Conservation (phyloP, 1,139 yeast species). For the Scheffersomyces illinoinensis region DNA sequence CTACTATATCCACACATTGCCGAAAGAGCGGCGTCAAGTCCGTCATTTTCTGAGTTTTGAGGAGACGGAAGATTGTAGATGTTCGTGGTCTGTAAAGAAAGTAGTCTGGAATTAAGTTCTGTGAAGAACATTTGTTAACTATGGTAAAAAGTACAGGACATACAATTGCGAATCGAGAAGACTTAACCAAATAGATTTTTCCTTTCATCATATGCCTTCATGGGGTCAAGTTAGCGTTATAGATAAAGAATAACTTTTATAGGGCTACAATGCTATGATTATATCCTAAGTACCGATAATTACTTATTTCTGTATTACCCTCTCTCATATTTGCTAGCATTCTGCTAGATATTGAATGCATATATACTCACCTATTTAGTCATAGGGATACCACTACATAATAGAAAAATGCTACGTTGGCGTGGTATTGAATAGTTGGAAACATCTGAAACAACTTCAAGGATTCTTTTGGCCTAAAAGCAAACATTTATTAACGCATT, state of each 20-base stretch:
- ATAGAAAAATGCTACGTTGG: too few species aligned
- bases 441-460: background rate
- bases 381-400: background rate
- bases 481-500: background rate
- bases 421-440: background rate
- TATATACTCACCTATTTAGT: background rate
- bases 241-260: background rate
- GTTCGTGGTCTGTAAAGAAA: background rate
- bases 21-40: conserved; percentile 54
- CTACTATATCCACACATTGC: conserved; percentile 49
- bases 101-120: background rate
- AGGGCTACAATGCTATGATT: background rate
- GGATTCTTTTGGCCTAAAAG: background rate
- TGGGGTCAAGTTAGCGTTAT: too few species aligned
- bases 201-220: background rate
- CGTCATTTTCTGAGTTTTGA: conserved; percentile 35
- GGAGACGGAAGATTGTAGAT: background rate
- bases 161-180: background rate
- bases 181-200: too few species aligned
- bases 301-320: too few species aligned
- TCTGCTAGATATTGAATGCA: background rate
- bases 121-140: background rate
- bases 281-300: background rate
- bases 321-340: background rate
- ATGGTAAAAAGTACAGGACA: background rate